Conservation (phyloP, 2,329 filamentous ascomycete genomes). For the Capronia epimyces region DNA sequence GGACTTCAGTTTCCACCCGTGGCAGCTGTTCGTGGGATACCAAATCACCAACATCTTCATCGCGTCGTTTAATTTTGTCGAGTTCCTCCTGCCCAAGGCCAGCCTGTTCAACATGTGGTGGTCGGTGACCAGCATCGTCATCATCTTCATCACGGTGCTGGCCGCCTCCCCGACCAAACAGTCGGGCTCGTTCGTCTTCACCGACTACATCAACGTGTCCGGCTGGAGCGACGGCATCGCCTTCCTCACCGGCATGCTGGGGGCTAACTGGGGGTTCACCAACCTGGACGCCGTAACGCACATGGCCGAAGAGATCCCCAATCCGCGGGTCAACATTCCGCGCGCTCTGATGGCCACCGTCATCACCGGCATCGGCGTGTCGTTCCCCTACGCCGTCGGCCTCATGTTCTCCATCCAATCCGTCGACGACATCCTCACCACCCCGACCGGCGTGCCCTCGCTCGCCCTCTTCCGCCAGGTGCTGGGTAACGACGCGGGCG, state of each 20-base stretch:
- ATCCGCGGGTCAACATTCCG: slow-evolving; percentile 17
- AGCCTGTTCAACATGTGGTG: slow-evolving; percentile 19
- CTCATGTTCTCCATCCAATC: slow-evolving; percentile 18
- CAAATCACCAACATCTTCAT: slow-evolving; percentile 11
- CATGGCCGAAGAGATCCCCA: slow-evolving; percentile 20
- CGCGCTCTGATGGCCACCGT: not conserved
- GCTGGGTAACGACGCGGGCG: too few species aligned
- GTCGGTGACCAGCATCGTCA: slow-evolving; percentile 21
- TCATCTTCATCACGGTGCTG: slow-evolving; percentile 31
- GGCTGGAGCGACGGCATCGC: slow-evolving; percentile 30
- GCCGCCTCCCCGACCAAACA: slow-evolving; percentile 19
- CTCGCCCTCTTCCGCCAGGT: too few species aligned
- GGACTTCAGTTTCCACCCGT: slow-evolving; percentile 14
- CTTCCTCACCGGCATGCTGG: slow-evolving; percentile 17
- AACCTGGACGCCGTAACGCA: slow-evolving; percentile 20
- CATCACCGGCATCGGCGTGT: not conserved
- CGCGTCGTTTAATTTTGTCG: slow-evolving; percentile 10
- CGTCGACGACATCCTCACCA: not conserved
- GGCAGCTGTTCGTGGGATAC: slow-evolving; percentile 28
- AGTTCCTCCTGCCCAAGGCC: slow-evolving; percentile 11
- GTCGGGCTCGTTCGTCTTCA: slow-evolving; percentile 17
- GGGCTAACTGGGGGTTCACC: slow-evolving; percentile 10
- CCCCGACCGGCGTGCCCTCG: not conserved
- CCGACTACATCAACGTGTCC: slow-evolving; percentile 23
- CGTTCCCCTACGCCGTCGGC: slow-evolving; percentile 3